Evolutionary conservation across 73 alveolate genomes (phyloP), one percentile per base, ranked within the genome.

Genomic region (Paramecium biaurelia): DNA sequence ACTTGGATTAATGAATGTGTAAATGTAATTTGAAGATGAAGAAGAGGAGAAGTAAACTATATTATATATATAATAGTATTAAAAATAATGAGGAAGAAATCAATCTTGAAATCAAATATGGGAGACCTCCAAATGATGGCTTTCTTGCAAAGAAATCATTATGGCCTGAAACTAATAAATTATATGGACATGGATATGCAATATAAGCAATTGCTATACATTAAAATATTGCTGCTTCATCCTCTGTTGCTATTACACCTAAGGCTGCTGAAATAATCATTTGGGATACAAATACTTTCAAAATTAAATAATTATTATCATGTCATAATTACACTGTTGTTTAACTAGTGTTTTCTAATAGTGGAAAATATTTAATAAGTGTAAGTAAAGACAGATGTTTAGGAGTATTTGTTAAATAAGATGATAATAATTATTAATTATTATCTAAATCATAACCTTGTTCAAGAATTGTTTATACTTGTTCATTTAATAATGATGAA

Each of bases 121-220:
- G 89, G 34, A 92, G 37, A 67, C 99, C 99, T 34, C 99, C 99
- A 26, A 96, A 94, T 93, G 99, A 98, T 94, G 99, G 96, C 85
- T 94, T 94, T 70, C 90, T 98, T 24, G 92, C 95, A 89, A 96
- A 94, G 63, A 94, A 96, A 89, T 95, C 99, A 7, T 96, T 98
- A 76, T 98, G 99, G 99, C 99, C 99, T 0, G 99, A 98, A 84
- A 95, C 93, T 58, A 93, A 96, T 43, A 98, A 98, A 92, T 95
- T 97, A 85, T 98, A 98, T 92, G 99, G 99, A 4, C 99, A 98
- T 94, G 99, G 99, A 67, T 97, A 96, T 95, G 99, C 98, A 89
- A 86, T 98, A 15, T 96, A 84, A 86, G 94, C 97, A 20, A 92
- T 96, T 8, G 98, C 97, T 37, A 86, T 98, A 11, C 95, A 92